phyloP scores from a whole-genome alignment of 1,284 basidiomycete genomes.

The Sphagnurus paluster region DNA sequence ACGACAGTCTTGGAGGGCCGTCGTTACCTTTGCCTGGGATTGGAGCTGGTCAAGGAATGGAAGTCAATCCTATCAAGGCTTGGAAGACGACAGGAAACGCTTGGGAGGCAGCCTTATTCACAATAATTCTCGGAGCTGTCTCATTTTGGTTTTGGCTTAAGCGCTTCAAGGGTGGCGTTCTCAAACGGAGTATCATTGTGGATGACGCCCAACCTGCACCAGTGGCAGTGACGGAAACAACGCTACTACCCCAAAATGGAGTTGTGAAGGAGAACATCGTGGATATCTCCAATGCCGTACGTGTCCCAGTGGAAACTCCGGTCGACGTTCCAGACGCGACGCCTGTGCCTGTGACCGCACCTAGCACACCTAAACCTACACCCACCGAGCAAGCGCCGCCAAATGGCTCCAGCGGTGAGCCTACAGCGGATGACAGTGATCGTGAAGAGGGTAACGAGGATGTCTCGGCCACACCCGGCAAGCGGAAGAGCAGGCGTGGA shows the following conservation, averaged over 20 bases:
- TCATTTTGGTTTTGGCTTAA: conserved; percentile 28
- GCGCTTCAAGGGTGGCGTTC: conserved; percentile 14
- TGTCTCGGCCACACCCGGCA: conserved; percentile 41
- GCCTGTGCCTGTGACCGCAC: neutral
- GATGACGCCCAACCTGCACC: conserved; percentile 1
- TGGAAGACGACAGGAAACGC: conserved; percentile 8
- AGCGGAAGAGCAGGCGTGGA: conserved; percentile 43
- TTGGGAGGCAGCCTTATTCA: conserved; percentile 18
- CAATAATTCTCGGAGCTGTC: conserved; percentile 22
- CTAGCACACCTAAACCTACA: conserved; percentile 5
- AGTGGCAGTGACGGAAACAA: neutral
- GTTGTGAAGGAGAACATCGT: neutral
- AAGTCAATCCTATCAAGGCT: conserved; percentile 9
- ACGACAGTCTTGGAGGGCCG: conserved; percentile 8
- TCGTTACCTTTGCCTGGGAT: neutral
- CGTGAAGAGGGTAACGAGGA: conserved; percentile 53
- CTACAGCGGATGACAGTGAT: conserved; percentile 56
- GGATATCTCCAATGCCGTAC: neutral
- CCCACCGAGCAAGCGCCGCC: too few species aligned
- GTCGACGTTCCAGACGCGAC: neutral
- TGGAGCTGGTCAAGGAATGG: neutral
- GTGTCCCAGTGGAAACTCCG: conserved; percentile 1
- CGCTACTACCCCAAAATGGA: too few species aligned
- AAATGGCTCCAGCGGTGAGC: conserved; percentile 2
- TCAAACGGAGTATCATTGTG: conserved; percentile 1